phyloP scores from a whole-genome alignment of 1,139 yeast genomes.

The Candida sanyaensis region DNA sequence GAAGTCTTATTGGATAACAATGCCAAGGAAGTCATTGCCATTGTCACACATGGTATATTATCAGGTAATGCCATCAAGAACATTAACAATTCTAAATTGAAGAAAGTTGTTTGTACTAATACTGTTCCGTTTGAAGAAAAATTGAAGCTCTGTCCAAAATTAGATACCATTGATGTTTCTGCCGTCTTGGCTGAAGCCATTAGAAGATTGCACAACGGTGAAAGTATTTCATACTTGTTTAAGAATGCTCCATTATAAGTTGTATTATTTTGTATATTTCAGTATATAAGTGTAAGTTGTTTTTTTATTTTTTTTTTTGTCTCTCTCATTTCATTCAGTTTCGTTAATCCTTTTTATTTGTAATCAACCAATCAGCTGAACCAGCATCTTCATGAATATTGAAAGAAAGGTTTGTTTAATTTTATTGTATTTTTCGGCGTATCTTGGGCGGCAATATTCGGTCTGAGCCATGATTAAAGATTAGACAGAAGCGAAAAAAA shows the following conservation, averaged over 20 bases:
- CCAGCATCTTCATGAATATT: no score
- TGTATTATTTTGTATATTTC: not conserved
- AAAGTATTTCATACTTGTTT: slow-evolving; percentile 75
- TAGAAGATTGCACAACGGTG: slow-evolving; percentile 82
- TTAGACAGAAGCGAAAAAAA: not conserved
- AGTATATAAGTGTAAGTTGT: not conserved
- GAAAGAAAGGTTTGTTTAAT: not conserved
- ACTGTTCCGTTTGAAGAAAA: slow-evolving; percentile 70
- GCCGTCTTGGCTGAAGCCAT: slow-evolving; percentile 79
- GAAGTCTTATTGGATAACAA: slow-evolving; percentile 60
- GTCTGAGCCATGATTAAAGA: not conserved
- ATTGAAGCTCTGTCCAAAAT: slow-evolving; percentile 47
- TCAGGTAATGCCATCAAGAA: slow-evolving; percentile 70
- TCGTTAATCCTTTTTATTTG: no score
- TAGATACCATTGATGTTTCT: slow-evolving; percentile 70
- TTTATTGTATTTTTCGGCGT: not conserved
- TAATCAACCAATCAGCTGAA: no score
- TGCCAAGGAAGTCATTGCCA: slow-evolving; percentile 74
- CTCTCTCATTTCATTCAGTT: not conserved
- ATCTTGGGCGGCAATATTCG: not conserved
- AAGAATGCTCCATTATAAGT: slow-evolving; percentile 38
- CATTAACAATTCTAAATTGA: slow-evolving; percentile 56
- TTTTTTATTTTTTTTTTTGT: no score
- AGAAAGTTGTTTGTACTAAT: slow-evolving; percentile 71
- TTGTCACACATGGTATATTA: slow-evolving; percentile 80